These are phyloP conservation scores for Boletus subluridellus DNA, from an alignment of 1,284 basidiomycete species.

Conservation along the genomic window DNA sequence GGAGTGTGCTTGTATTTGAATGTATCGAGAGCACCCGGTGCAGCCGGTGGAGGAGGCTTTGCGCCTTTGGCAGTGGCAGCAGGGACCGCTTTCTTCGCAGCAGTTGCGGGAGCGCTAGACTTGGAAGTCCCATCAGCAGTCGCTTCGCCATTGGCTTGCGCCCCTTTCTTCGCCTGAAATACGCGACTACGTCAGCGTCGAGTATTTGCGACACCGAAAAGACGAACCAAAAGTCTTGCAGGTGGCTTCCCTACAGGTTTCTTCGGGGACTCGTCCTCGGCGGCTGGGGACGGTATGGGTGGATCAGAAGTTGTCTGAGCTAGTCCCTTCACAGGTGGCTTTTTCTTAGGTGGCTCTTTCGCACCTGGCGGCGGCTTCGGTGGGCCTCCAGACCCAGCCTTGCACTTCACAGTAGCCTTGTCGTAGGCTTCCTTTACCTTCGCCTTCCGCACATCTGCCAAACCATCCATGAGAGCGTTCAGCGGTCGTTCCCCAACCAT, in stretches of 20 bases:
- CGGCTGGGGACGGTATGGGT: constrained; percentile 11
- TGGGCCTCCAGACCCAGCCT: constrained; percentile 53
- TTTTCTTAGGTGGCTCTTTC: constrained; percentile 47
- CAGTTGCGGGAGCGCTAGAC: constrained; percentile 30
- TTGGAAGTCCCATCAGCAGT: constrained; percentile 29
- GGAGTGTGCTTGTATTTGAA: constrained; percentile 90
- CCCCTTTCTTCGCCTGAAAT: constrained; percentile 52
- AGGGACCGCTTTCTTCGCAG: constrained; percentile 46
- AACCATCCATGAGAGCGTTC: constrained; percentile 80
- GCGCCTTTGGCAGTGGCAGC: constrained; percentile 45
- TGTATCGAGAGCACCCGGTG: constrained; percentile 64
- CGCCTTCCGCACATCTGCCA: constrained; percentile 86
- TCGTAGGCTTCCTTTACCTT: constrained; percentile 96
- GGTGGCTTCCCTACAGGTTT: constrained; percentile 51
- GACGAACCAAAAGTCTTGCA: constrained; percentile 46
- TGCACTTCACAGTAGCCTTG: constrained; percentile 84
- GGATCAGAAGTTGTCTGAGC: constrained; percentile 28
- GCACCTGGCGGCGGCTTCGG: constrained; percentile 43
- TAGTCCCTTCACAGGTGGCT: constrained; percentile 31
- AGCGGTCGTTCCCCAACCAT: constrained; percentile 94
- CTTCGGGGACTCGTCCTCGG: constrained; percentile 38
- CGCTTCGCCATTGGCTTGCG: constrained; percentile 34
- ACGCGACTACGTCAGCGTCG: constrained; percentile 12
- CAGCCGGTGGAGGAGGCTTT: constrained; percentile 48
- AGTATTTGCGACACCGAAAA: neutral